Percentiles rank a stretch among this genome's conserved stretches.
phyloP scores from a whole-genome alignment of 441 rosid species.

The Gossypium davidsonii region DNA sequence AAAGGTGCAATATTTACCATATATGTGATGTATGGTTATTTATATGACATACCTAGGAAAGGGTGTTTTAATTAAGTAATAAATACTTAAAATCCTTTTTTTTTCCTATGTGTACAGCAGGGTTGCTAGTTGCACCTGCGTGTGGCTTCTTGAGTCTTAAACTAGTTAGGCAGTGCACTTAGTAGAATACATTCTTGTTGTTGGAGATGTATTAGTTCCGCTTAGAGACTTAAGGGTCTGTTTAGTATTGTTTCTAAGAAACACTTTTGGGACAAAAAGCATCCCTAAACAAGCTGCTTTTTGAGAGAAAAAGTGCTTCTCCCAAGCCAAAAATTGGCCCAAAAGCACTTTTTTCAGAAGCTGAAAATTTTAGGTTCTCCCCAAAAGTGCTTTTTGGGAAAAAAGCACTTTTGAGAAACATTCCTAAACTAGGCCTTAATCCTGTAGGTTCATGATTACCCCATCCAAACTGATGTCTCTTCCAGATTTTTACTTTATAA shows the following conservation, averaged over 20 bases:
- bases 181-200: not conserved
- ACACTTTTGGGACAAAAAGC: too few species aligned
- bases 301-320: too few species aligned
- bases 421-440: not conserved
- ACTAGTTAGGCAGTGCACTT: not conserved
- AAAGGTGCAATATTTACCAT: conserved; percentile 32
- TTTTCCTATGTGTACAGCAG: not conserved
- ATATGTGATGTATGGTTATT: not conserved
- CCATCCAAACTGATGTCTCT: not conserved
- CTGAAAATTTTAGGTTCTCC: too few species aligned
- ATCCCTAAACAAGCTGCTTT: not conserved
- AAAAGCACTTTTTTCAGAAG: too few species aligned
- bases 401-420: too few species aligned
- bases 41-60: not conserved
- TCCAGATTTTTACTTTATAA: not conserved
- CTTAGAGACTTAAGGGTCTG: too few species aligned
- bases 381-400: too few species aligned
- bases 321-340: too few species aligned
- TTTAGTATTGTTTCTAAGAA: too few species aligned
- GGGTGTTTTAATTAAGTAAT: not conserved
- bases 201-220: not conserved
- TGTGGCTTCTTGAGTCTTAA: not conserved
- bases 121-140: not conserved
- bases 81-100: not conserved
- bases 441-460: not conserved